phyloP scores from a whole-genome alignment of 768 basidiomycete species.

The Suillus subalutaceus region DNA sequence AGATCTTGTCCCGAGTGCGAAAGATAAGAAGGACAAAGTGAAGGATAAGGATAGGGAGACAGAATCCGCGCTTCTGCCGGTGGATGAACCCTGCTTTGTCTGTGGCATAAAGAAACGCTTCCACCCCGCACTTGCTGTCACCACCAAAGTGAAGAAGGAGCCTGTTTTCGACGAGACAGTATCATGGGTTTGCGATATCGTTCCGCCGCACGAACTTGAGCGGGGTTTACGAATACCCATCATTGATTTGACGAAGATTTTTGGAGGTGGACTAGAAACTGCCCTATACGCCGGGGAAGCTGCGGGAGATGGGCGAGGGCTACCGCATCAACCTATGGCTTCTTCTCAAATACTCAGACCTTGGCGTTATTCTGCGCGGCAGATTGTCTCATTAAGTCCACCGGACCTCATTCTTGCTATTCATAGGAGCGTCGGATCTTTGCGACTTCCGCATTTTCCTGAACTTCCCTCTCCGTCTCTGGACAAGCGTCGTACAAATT shows the following conservation, averaged over 20 bases:
- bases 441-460: constrained; percentile 27
- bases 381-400: constrained; percentile 23
- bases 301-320: constrained; percentile 5
- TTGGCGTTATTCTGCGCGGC: constrained; percentile 25
- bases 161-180: constrained; percentile 3
- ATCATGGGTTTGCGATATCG: constrained; percentile 29
- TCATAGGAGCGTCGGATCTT: constrained; percentile 21
- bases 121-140: constrained; percentile 25
- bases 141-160: constrained; percentile 20
- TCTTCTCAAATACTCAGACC: constrained; percentile 15
- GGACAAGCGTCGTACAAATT: constrained; percentile 16
- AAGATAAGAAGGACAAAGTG: constrained; percentile 26
- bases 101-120: constrained; percentile 34
- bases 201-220: constrained; percentile 23
- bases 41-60: constrained; percentile 25
- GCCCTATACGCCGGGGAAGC: constrained; percentile 10
- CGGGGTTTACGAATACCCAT: constrained; percentile 24
- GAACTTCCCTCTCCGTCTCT: constrained; percentile 16
- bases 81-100: constrained; percentile 28
- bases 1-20: constrained; percentile 12
- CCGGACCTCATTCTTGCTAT: constrained; percentile 35
- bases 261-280: constrained; percentile 22
- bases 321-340: constrained; percentile 9
- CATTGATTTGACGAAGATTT: constrained; percentile 19
- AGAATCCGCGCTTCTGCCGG: constrained; percentile 20